These are phyloP conservation scores for Leccinum subrobustum DNA, from an alignment of 1,284 basidiomycete species.

Conservation along the genomic window DNA sequence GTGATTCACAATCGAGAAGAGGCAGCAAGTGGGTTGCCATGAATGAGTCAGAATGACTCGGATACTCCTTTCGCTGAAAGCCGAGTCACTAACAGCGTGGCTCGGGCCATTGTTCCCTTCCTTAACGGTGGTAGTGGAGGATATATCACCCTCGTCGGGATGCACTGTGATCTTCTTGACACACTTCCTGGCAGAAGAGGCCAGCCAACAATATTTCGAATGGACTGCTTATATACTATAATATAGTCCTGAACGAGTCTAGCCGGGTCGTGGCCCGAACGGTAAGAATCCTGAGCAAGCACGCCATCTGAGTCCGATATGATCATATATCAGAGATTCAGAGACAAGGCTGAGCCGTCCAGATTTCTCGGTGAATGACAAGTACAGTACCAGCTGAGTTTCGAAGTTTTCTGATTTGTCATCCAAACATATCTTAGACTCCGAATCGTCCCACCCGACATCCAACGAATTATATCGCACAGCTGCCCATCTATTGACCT, in stretches of 20 bases:
- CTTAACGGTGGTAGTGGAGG: slow-evolving; percentile 51
- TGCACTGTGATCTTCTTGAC: too few species aligned
- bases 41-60: background rate
- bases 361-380: too few species aligned
- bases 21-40: slow-evolving; percentile 1
- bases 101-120: slow-evolving; percentile 42
- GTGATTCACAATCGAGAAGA: slow-evolving; percentile 55
- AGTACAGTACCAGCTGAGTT: background rate
- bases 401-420: background rate
- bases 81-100: slow-evolving; percentile 41
- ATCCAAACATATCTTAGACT: background rate
- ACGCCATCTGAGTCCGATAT: background rate
- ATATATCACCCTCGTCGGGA: slow-evolving; percentile 37
- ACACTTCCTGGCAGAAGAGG: too few species aligned
- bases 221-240: too few species aligned
- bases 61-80: background rate
- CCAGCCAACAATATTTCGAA: too few species aligned
- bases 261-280: background rate
- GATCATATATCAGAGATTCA: background rate
- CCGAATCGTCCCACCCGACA: background rate
- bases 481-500: background rate
- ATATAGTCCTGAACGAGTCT: too few species aligned
- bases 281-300: background rate
- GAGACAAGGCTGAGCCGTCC: too few species aligned
- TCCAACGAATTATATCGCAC: background rate